Conservation (phyloP, 2,329 filamentous ascomycete species). For the Diaporthe humulicola region DNA sequence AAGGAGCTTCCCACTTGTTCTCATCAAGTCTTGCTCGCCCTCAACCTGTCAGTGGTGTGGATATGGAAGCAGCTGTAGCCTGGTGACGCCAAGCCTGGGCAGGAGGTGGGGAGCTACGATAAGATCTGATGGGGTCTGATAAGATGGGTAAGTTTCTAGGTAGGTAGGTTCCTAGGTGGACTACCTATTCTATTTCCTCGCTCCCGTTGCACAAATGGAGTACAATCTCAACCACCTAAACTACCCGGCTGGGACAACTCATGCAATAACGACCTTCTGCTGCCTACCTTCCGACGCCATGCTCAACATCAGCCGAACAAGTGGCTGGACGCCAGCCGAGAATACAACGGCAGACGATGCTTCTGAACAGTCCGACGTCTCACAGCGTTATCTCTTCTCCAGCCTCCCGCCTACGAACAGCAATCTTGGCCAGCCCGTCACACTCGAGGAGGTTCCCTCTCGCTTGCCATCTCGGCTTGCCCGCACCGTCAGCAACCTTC, state of each 20-base stretch:
- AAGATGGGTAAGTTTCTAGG: neutral
- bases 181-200: neutral
- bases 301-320: neutral
- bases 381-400: neutral
- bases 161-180: neutral
- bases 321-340: neutral
- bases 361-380: neutral
- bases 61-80: neutral
- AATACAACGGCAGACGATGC: too few relatives aligned
- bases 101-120: neutral
- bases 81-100: neutral
- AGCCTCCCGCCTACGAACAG: slow-evolving; percentile 1
- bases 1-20: neutral
- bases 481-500: slow-evolving; percentile 38
- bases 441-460: neutral
- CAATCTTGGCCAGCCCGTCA: slow-evolving; percentile 11
- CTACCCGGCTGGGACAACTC: too few relatives aligned
- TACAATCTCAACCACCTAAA: too few relatives aligned
- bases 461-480: neutral
- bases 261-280: neutral
- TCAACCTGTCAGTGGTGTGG: too few relatives aligned
- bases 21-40: too few relatives aligned
- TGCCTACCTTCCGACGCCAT: neutral
- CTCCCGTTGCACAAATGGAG: too few relatives aligned
- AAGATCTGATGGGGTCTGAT: slow-evolving; percentile 11